A percentile compares a stretch with the other conserved stretches of the same genome.
These are phyloP conservation scores for Ustilago loliicola DNA, from an alignment of 1,284 basidiomycete genomes.

Conservation along the genomic window DNA sequence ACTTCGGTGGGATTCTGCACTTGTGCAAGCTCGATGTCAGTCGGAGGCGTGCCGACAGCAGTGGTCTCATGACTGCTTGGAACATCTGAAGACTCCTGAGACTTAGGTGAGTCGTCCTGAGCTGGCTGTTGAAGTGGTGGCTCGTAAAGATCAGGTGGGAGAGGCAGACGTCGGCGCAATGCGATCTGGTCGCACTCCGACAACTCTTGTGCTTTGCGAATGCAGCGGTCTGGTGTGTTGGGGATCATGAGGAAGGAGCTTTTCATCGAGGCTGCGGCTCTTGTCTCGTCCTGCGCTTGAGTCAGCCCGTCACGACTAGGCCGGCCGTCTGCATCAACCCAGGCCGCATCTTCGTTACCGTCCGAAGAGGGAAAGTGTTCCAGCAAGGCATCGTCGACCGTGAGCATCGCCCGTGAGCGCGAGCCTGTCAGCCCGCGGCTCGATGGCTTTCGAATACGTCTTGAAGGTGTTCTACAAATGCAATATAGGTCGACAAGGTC, in stretches of 20 bases:
- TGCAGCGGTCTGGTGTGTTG: background rate
- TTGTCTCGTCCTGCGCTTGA: background rate
- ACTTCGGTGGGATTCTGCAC: background rate
- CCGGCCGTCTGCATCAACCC: slow-evolving; percentile 26
- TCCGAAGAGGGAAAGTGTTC: slow-evolving; percentile 4
- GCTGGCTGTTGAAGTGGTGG: slow-evolving; percentile 2
- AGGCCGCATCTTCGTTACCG: slow-evolving; percentile 1
- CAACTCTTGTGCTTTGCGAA: background rate
- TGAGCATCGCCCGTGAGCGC: slow-evolving; percentile 9
- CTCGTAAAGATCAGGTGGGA: slow-evolving; percentile 28
- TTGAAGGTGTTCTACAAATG: slow-evolving; percentile 27
- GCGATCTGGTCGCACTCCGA: background rate
- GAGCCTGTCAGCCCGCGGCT: slow-evolving; percentile 13
- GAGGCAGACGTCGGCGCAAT: background rate
- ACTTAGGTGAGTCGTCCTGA: background rate
- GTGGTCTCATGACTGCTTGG: background rate
- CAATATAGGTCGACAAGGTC: too few relatives aligned
- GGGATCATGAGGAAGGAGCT: background rate
- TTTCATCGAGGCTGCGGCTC: background rate
- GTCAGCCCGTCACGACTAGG: slow-evolving; percentile 16
- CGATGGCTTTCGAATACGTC: slow-evolving; percentile 31
- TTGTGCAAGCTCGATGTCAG: background rate
- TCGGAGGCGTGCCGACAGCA: background rate
- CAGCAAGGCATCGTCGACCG: slow-evolving; percentile 16
- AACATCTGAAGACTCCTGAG: background rate